Conservation (phyloP, 352 stramenopile species). For the Salisapilia sapeloensis region DNA sequence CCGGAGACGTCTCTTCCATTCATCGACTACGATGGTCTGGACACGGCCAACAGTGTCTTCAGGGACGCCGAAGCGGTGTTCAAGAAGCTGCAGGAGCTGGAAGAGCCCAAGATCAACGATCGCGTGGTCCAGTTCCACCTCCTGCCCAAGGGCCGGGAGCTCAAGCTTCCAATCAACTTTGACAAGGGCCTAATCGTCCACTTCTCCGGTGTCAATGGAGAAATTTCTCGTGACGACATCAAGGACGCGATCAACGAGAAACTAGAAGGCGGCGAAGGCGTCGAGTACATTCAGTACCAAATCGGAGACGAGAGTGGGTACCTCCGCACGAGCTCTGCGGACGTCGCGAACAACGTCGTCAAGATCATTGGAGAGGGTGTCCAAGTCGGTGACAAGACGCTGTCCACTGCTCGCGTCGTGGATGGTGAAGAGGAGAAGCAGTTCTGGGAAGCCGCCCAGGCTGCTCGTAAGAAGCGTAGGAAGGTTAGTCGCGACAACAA, state of each 20-base stretch:
- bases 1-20: conserved; percentile 32
- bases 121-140: conserved; percentile 68
- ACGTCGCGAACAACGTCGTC: conserved; percentile 45
- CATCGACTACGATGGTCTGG: conserved; percentile 69
- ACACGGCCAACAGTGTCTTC: conserved; percentile 54
- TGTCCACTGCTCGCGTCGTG: conserved; percentile 30
- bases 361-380: conserved; percentile 43
- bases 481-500: conserved; percentile 69
- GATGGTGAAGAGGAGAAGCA: conserved; percentile 69
- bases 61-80: conserved; percentile 28
- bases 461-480: conserved; percentile 54
- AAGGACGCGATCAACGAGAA: conserved; percentile 76
- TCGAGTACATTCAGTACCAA: conserved; percentile 80
- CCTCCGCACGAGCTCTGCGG: conserved; percentile 38
- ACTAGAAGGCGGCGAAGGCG: conserved; percentile 33
- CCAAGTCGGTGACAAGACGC: conserved; percentile 49
- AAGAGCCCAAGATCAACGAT: conserved; percentile 37
- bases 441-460: conserved; percentile 70
- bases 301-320: conserved; percentile 49
- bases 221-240: conserved; percentile 75
- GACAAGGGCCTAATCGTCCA: conserved; percentile 76
- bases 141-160: conserved; percentile 40
- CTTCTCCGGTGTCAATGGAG: conserved; percentile 56
- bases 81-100: conserved; percentile 49
- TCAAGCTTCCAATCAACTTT: conserved; percentile 65